A percentile compares a stretch with the other conserved stretches of the same genome.
These are phyloP conservation scores for Huntiella moniliformis DNA, from an alignment of 2,329 filamentous ascomycete genomes.

Conservation along the genomic window DNA sequence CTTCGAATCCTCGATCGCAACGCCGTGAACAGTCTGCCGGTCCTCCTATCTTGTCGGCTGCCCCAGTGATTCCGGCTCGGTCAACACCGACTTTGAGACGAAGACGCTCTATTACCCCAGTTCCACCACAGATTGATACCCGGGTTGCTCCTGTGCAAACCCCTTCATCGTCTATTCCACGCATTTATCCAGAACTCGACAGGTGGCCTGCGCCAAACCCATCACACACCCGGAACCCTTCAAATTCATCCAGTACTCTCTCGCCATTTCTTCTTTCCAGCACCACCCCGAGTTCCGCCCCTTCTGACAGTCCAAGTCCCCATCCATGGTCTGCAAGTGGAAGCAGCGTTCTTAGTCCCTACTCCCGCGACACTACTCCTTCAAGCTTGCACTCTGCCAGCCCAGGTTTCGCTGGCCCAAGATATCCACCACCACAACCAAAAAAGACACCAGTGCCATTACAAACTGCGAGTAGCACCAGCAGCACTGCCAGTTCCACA, in stretches of 20 bases:
- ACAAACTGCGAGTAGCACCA: background rate
- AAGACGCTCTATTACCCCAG: constrained; percentile 3
- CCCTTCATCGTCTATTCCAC: constrained; percentile 1
- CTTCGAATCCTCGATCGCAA: constrained; percentile 3
- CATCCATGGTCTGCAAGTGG: constrained; percentile 7
- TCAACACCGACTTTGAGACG: background rate
- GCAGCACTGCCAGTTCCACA: background rate
- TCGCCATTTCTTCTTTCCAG: constrained; percentile 43
- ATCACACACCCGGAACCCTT: constrained; percentile 4
- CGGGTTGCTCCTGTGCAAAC: constrained; percentile 1
- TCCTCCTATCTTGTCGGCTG: background rate
- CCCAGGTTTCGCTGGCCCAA: constrained; percentile 31
- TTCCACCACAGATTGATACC: constrained; percentile 6
- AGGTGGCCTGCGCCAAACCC: constrained; percentile 6
- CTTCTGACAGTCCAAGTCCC: constrained; percentile 52
- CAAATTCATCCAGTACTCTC: constrained; percentile 17
- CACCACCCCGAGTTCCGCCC: constrained; percentile 50
- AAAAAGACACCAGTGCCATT: background rate
- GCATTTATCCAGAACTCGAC: constrained; percentile 10
- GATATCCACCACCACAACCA: background rate
- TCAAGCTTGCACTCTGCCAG: constrained; percentile 63
- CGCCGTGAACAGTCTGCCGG: no score
- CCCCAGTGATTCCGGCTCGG: background rate
- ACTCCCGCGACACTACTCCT: constrained; percentile 61
- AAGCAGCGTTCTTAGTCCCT: constrained; percentile 21